Base-by-base conservation (phyloP, 306 rosid species). In the Adenanthera pavonina region DNA sequence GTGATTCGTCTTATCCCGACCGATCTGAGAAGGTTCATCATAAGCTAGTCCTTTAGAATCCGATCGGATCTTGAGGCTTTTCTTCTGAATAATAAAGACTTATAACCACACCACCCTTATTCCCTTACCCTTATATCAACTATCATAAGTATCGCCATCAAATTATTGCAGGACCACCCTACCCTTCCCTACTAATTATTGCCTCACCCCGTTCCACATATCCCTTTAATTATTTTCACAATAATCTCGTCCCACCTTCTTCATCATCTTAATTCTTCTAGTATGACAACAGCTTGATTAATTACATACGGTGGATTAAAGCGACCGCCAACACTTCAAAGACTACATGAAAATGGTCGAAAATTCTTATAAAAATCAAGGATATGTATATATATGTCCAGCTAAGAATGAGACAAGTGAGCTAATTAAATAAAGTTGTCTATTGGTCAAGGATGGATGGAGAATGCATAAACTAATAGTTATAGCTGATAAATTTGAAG, bases 1-100 rank as follows among this genome's bases (percentile, higher is more conserved):
- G 74, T 86, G 87, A 89, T 80, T 86, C 88, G 94, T 78, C 82
- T 84, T 85, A 76, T 82, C 79, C 97, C 92, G 91, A 90, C 94
- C 92, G 89, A 84, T 72, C 86, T 83, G 89, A 82, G 81, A 74
- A 82, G 81, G 80, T 47, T 43, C 46, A 43, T 43, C 43, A 5
- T 40, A 25, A 6, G 86, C 35, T 7, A 85, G 75, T 84, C 74
- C 74, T 81, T 40, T 78, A 43, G 67, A 83, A 78, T 74, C 6
- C 47, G 46, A 69, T 25, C 30, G 30, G 30, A 62, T 62, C n/a
- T 62, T 62, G 4, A 62, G 9, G 38, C 46, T 17, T 64, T 43
- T n/a, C 16, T 54, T 54, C 33, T 56, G 62, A 56, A 54, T n/a
- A 1, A 41, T 3, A 7, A 41, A 3, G 5, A 41, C 30, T 25